Evolutionary conservation across 2,329 filamentous ascomycete species (phyloP).

Genomic region (Berkeleyomyces rouxiae): DNA sequence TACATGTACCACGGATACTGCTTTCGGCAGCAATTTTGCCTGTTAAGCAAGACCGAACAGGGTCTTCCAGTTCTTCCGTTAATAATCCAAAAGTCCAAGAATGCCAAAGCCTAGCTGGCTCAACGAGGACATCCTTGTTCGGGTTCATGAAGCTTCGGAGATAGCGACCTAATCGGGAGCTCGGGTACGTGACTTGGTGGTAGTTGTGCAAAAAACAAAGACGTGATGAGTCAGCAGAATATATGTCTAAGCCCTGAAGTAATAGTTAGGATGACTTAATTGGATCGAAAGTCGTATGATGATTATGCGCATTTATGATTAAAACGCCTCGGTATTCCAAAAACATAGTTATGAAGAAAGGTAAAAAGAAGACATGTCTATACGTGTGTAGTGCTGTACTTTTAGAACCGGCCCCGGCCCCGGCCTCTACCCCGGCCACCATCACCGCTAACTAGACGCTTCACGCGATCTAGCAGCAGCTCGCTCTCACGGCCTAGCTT

Average conservation of each 20-base stretch:
- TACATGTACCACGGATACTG: too few relatives aligned
- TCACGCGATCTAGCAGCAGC: conserved; percentile 53
- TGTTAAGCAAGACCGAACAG: too few relatives aligned
- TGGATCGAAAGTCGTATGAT: background rate
- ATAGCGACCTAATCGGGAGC: background rate
- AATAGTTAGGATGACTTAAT: background rate
- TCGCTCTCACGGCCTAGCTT: conserved; percentile 61
- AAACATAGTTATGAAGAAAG: background rate
- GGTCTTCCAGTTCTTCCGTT: too few relatives aligned
- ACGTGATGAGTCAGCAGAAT: background rate
- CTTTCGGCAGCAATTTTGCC: too few relatives aligned
- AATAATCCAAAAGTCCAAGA: too few relatives aligned
- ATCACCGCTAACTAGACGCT: conserved; percentile 39
- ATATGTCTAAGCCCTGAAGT: background rate
- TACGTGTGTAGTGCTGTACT: background rate
- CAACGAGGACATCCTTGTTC: background rate
- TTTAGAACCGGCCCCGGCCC: background rate
- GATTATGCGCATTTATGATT: background rate
- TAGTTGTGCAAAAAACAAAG: background rate
- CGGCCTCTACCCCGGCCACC: background rate
- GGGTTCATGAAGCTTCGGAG: background rate
- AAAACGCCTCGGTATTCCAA: background rate
- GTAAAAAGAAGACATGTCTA: background rate
- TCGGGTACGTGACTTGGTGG: background rate
- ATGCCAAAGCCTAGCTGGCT: too few relatives aligned